These are phyloP conservation scores for Rusavskia elegans DNA, from an alignment of 495 filamentous ascomycete species.

Conservation along the genomic window DNA sequence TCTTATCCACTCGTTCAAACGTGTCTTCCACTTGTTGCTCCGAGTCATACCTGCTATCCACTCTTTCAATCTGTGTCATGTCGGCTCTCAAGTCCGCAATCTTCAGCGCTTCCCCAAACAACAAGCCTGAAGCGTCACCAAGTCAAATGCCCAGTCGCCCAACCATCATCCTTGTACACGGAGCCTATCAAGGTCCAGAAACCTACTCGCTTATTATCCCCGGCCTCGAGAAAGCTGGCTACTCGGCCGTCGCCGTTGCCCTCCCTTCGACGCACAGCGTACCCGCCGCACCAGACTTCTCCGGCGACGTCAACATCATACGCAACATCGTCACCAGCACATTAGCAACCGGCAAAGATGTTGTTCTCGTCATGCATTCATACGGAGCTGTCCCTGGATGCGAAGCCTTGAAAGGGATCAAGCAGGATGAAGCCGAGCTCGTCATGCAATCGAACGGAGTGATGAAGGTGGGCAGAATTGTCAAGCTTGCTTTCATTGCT, in stretches of 20 bases:
- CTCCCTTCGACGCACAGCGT: neutral
- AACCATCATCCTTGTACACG: neutral
- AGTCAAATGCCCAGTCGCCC: neutral
- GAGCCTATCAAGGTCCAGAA: neutral
- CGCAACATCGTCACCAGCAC: neutral
- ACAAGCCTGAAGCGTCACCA: neutral
- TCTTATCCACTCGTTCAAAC: too few species aligned
- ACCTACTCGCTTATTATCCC: neutral
- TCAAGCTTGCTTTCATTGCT: neutral
- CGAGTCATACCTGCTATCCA: too few species aligned
- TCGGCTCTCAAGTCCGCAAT: neutral
- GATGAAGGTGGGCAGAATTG: neutral
- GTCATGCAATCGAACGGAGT: neutral
- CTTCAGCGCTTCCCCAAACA: neutral
- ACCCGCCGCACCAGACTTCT: neutral
- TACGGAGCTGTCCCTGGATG: conserved; percentile 21
- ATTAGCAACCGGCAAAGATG: neutral
- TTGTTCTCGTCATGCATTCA: conserved; percentile 20
- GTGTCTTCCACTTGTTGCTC: too few species aligned
- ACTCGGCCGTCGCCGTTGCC: neutral
- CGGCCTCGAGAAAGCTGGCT: neutral
- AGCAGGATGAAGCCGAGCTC: neutral
- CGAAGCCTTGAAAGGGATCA: conserved; percentile 15
- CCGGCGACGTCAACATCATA: neutral
- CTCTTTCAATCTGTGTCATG: too few species aligned